A percentile compares a stretch with the other conserved stretches of the same genome.
phyloP scores from a whole-genome alignment of 2,329 filamentous ascomycete genomes.

The Metarhizium anisopliae region DNA sequence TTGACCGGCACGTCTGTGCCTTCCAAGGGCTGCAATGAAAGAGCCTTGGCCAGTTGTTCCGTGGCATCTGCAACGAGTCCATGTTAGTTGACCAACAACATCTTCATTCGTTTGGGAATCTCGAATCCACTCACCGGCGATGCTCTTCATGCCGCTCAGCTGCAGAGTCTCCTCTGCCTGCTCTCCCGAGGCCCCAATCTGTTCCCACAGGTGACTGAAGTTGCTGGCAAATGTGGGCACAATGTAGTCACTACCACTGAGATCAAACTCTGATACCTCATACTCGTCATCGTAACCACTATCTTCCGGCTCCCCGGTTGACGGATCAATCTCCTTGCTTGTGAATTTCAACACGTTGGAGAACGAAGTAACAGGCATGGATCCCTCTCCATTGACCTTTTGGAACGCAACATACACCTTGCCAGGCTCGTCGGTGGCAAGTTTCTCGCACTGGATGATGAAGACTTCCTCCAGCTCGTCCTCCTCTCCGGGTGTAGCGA shows the following conservation, averaged over 20 bases:
- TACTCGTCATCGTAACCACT: constrained; percentile 95
- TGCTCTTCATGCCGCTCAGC: constrained; percentile 80
- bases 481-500: constrained; percentile 70
- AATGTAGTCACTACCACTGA: constrained; percentile 87
- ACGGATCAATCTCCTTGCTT: constrained; percentile 94
- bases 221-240: constrained; percentile 88
- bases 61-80: constrained; percentile 62
- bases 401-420: constrained; percentile 94
- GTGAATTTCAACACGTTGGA: constrained; percentile 94
- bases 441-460: constrained; percentile 78
- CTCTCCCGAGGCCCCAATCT: constrained; percentile 79
- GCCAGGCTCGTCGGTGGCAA: constrained; percentile 77
- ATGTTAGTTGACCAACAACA: constrained; percentile 14
- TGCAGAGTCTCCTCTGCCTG: constrained; percentile 88
- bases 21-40: constrained; percentile 89
- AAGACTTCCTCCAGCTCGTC: constrained; percentile 86
- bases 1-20: constrained; percentile 86
- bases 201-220: constrained; percentile 94
- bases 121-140: constrained; percentile 59
- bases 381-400: constrained; percentile 64
- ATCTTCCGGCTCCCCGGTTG: constrained; percentile 86
- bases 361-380: constrained; percentile 74
- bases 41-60: constrained; percentile 74
- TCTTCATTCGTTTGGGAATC: not conserved
- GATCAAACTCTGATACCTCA: constrained; percentile 86